These are phyloP conservation scores for Colletotrichum theobromicola DNA, from an alignment of 2,329 filamentous ascomycete genomes.

Conservation along the genomic window DNA sequence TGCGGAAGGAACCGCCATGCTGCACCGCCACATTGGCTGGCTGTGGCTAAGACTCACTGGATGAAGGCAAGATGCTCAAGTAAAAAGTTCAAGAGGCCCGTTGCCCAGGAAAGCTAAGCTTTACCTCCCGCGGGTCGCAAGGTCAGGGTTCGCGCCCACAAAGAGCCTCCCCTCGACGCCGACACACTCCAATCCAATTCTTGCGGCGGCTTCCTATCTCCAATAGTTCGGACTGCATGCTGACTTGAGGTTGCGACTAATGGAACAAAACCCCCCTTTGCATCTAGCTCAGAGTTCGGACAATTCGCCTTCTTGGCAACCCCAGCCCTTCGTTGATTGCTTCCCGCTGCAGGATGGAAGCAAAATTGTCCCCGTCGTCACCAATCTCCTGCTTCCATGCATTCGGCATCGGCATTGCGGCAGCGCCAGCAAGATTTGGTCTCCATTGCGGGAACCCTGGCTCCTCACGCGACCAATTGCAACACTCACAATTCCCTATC, in stretches of 20 bases:
- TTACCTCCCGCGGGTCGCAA: background rate
- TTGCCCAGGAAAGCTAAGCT: constrained; percentile 3
- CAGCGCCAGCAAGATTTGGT: background rate
- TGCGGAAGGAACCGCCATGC: background rate
- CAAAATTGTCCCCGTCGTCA: background rate
- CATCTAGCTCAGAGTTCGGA: background rate
- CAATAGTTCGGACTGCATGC: background rate
- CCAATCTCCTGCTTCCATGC: background rate
- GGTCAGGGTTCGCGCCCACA: background rate
- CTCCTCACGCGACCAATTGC: background rate
- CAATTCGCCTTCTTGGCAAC: background rate
- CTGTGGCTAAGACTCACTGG: background rate
- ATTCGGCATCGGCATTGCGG: constrained; percentile 7
- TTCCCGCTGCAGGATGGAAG: background rate
- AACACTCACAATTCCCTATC: background rate
- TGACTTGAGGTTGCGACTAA: background rate
- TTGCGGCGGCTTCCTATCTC: background rate
- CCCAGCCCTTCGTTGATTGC: background rate
- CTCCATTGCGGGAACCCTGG: constrained; percentile 1
- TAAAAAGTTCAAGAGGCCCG: background rate
- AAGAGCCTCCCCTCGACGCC: background rate
- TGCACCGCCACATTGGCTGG: background rate
- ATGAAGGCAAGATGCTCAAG: background rate
- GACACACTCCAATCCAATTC: background rate
- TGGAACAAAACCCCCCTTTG: background rate